Evolutionary conservation across 345 rosid species (phyloP), one percentile per base, ranked within the genome.

Genomic region (Hibiscus tridactylites): DNA sequence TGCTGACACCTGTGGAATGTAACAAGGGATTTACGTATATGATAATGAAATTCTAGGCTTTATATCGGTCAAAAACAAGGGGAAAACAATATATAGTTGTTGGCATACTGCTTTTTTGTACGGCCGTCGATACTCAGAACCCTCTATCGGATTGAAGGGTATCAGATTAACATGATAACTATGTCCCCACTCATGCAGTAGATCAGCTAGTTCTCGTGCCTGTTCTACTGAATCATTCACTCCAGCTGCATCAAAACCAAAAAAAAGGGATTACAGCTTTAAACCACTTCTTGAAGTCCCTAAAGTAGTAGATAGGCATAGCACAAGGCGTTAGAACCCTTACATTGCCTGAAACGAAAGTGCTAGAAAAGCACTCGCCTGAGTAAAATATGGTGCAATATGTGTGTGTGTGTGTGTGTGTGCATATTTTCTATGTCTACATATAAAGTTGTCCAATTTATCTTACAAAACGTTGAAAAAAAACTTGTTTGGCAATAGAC

Each of bases 61-160:
- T 62, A 49, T 71, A 19, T 26, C 60, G 7, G n/a, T 17, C 37
- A 47, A 47, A 68, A 57, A 71, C 49, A 6, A 42, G 29, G 60
- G 63, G 47, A 15, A 74, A 56, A 54, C 6, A 31, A 59, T 5
- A 50, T 12, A 37, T 57, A 67, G 49, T 68, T 60, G 61, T 75
- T 16, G 42, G 69, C 91, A 53, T 76, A 95, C 97, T 62, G 85
- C 88, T 83, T 89, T 92, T 74, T 71, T 95, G 81, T 82, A 79
- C 1, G 99, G 99, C 37, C 96, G 90, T 71, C 69, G 77, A 83
- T 85, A 92, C 71, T 91, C 98, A 1, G 98, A 89, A 57, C 89
- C 97, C 78, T 89, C 94, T 49, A 95, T 87, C 3, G 94, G 99
- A 76, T 95, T 91, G 83, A 87, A 95, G 21, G 98, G 97, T 74